Base-by-base conservation (phyloP, 1,284 basidiomycete species). In the Leucoagaricus sp. region DNA sequence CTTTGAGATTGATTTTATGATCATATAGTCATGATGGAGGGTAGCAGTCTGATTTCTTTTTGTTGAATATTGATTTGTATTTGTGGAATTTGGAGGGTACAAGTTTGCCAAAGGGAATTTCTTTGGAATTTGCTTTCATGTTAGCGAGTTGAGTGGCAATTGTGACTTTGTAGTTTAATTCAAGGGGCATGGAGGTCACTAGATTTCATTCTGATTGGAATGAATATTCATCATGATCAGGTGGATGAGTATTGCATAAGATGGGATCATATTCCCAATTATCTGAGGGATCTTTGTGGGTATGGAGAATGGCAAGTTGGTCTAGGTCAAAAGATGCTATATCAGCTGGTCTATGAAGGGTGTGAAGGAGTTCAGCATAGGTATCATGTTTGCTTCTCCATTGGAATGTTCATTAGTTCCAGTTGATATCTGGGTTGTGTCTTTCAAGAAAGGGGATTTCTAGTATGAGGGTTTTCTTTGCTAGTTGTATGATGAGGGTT, bases 11-110 rank as follows among this genome's bases (percentile, higher is more conserved):
- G n/a, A n/a, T n/a, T n/a, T n/a, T n/a, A n/a, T n/a, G n/a, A n/a
- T n/a, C n/a, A n/a, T n/a, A n/a, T n/a, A n/a, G n/a, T n/a, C n/a
- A n/a, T n/a, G n/a, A n/a, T n/a, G n/a, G n/a, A n/a, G n/a, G n/a
- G n/a, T n/a, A n/a, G n/a, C n/a, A n/a, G n/a, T n/a, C n/a, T n/a
- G n/a, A n/a, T n/a, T n/a, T n/a, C n/a, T 17, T 33, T 49, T 44
- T 53, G n/a, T 3, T 58, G 50, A 1, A 58, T 58, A 8, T 33
- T 34, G 26, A 53, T n/a, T n/a, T n/a, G n/a, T n/a, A n/a, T n/a
- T n/a, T n/a, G n/a, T n/a, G n/a, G 7, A 25, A 13, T 36, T 42
- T 40, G 15, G 49, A 28, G 3, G 29, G 23, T 3, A 44, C 42
- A 6, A 45, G n/a, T 46, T 34, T 17, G 17, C 26, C 29, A 4